Evolutionary conservation across 202 grass and related monocot genomes (phyloP), one percentile per base, ranked within the genome.

Genomic region (Cymbopogon flexuosus): DNA sequence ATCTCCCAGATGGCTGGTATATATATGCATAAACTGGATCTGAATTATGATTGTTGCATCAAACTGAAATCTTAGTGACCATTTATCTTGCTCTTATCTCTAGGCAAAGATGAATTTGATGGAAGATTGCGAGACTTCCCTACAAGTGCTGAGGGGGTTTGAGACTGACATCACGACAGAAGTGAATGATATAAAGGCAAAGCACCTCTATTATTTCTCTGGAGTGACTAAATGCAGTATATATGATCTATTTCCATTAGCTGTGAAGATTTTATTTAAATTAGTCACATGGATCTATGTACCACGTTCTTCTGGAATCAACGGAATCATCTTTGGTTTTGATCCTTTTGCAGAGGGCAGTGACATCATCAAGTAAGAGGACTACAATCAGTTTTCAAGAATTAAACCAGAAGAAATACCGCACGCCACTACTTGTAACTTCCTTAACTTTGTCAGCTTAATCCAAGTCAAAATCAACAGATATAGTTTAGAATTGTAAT

Each of bases 81-180:
- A 37, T 45, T 72, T 68, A 9, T 22, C 5, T 31, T 49, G 13
- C 36, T 81, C 54, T 78, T 70, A 36, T 86, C 35, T 75, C 10
- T 81, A 98, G 95, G 95, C 95, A 93, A 98, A 98, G 84, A 98
- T 93, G 95, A 91, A 93, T 68, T 83, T 91, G 87, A 79, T 83
- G 60, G 92, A 98, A 34, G 92, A 98, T 66, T 92, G 91, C 16
- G 95, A 98, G 68, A 82, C 85, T 31, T 95, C 95, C 1, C 62
- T 98, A 59, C 95, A 98, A 88, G 95, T 98, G 79, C 51, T 98
- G 81, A 95, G 95, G 86, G 95, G 95, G 77, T 98, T 95, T 54
- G 90, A 95, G 78, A 88, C 90, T 77, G 95, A 98, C 76, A 98
- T 98, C 39, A 88, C 81, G 15, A 56, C 76, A 27, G 95, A 98